phyloP scores from a whole-genome alignment of 1,284 basidiomycete species.

The Austroboletus novae-zelandiae region DNA sequence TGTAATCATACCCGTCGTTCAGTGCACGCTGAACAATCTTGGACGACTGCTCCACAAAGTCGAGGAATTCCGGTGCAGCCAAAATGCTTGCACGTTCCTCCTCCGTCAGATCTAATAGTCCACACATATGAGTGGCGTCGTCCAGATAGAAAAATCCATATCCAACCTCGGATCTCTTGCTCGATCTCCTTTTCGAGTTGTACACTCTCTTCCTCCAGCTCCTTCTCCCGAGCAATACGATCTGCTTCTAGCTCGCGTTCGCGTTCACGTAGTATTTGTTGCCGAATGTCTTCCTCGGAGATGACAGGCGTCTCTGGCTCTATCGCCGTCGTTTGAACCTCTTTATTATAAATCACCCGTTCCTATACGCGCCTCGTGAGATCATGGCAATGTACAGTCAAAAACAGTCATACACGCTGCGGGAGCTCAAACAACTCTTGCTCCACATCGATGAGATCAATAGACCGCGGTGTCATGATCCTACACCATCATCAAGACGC shows the following conservation, averaged over 20 bases:
- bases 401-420: slow-evolving; percentile 56
- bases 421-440: slow-evolving; percentile 90
- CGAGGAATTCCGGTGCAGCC: slow-evolving; percentile 82
- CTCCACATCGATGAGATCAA: slow-evolving; percentile 81
- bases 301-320: slow-evolving; percentile 49
- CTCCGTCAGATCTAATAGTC: slow-evolving; percentile 69
- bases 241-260: slow-evolving; percentile 66
- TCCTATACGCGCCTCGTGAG: slow-evolving; percentile 45
- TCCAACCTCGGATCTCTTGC: slow-evolving; percentile 72
- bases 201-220: slow-evolving; percentile 77
- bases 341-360: slow-evolving; percentile 91
- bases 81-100: slow-evolving; percentile 83
- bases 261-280: slow-evolving; percentile 64
- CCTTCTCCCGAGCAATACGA: slow-evolving; percentile 68
- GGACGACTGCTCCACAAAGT: slow-evolving; percentile 93
- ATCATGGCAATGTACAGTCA: background rate
- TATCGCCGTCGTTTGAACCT: slow-evolving; percentile 82
- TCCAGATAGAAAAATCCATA: background rate
- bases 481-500: slow-evolving; percentile 32
- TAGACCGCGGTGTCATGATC: slow-evolving; percentile 58
- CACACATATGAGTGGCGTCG: slow-evolving; percentile 1
- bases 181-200: slow-evolving; percentile 80
- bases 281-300: slow-evolving; percentile 72
- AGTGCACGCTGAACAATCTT: slow-evolving; percentile 96
- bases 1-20: slow-evolving; percentile 95